Percentiles rank a stretch among this genome's conserved stretches.
These are phyloP conservation scores for Hypholoma sublateritium DNA, from an alignment of 768 basidiomycete species.

Conservation along the genomic window DNA sequence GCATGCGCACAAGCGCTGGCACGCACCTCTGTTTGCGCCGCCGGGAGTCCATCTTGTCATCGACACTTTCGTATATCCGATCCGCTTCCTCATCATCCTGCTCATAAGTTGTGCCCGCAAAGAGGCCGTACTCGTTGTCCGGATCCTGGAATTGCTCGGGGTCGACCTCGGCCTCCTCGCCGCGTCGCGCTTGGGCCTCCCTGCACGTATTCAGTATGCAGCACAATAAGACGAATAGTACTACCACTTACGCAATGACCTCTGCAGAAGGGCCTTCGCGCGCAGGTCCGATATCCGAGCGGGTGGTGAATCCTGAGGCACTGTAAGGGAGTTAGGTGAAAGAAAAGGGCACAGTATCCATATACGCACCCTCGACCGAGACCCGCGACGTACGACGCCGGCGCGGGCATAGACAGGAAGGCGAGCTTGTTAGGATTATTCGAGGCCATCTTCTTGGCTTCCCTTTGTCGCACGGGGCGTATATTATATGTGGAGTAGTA, in stretches of 20 bases:
- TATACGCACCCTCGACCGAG: slow-evolving; percentile 86
- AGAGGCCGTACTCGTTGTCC: slow-evolving; percentile 95
- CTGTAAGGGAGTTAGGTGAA: slow-evolving; percentile 35
- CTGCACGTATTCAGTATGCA: slow-evolving; percentile 32
- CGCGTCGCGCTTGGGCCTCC: slow-evolving; percentile 82
- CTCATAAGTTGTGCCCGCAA: slow-evolving; percentile 95
- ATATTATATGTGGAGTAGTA: too few species aligned
- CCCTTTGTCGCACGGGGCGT: background rate
- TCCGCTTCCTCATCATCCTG: slow-evolving; percentile 98
- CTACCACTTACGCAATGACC: slow-evolving; percentile 69
- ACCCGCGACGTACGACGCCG: slow-evolving; percentile 97
- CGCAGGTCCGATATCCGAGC: slow-evolving; percentile 98
- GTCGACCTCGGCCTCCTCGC: slow-evolving; percentile 86
- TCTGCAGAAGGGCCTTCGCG: slow-evolving; percentile 93
- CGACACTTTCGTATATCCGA: slow-evolving; percentile 90
- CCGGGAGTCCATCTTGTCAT: slow-evolving; percentile 86
- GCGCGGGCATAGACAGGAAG: slow-evolving; percentile 89
- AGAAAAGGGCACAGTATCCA: background rate
- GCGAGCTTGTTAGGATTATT: slow-evolving; percentile 78
- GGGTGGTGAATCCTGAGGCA: slow-evolving; percentile 96
- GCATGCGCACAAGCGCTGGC: slow-evolving; percentile 1
- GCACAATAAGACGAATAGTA: too few species aligned
- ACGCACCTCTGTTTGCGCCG: slow-evolving; percentile 77
- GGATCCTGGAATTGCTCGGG: slow-evolving; percentile 95
- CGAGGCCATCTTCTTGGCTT: slow-evolving; percentile 29